Evolutionary conservation across 208 protist species (phyloP).

Genomic region (Trypanosoma conorhini): DNA sequence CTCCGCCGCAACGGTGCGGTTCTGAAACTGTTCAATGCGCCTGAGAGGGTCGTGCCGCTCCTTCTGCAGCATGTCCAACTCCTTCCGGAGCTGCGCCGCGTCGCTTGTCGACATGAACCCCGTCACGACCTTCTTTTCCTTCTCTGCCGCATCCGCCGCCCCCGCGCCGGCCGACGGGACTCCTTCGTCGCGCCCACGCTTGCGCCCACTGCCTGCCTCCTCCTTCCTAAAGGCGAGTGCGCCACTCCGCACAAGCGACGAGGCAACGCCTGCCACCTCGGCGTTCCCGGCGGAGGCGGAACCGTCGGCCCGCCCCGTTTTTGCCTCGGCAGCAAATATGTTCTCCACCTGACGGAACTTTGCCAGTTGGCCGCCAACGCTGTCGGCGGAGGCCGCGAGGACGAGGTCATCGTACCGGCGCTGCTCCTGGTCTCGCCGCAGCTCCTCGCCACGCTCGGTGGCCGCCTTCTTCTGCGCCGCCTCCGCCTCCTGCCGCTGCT

Average conservation of each 20-base stretch:
- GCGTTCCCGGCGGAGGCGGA: neutral
- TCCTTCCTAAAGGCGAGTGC: conserved; percentile 26
- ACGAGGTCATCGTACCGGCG: conserved; percentile 79
- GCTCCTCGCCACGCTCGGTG: conserved; percentile 49
- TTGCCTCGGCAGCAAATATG: conserved; percentile 65
- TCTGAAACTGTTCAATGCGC: conserved; percentile 57
- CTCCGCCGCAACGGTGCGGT: conserved; percentile 59
- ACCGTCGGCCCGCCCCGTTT: neutral
- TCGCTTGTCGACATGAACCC: conserved; percentile 61
- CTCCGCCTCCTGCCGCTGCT: conserved; percentile 51
- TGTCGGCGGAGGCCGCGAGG: conserved; percentile 29
- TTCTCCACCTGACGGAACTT: conserved; percentile 54
- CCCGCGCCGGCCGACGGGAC: neutral
- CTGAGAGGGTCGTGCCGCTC: conserved; percentile 63
- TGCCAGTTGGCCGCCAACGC: conserved; percentile 35
- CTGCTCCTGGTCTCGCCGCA: conserved; percentile 72
- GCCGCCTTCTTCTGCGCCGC: conserved; percentile 35
- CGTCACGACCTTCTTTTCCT: conserved; percentile 28
- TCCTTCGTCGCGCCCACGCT: conserved; percentile 10
- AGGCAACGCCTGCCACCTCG: neutral
- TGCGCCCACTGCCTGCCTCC: neutral
- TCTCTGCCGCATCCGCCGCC: neutral
- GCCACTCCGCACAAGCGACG: neutral
- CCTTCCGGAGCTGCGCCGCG: conserved; percentile 52
- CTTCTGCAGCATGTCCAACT: conserved; percentile 71